Percentiles rank a stretch among this genome's conserved stretches.
Evolutionary conservation across 768 basidiomycete species (phyloP).

Genomic region (Hypsizygus marmoreus): DNA sequence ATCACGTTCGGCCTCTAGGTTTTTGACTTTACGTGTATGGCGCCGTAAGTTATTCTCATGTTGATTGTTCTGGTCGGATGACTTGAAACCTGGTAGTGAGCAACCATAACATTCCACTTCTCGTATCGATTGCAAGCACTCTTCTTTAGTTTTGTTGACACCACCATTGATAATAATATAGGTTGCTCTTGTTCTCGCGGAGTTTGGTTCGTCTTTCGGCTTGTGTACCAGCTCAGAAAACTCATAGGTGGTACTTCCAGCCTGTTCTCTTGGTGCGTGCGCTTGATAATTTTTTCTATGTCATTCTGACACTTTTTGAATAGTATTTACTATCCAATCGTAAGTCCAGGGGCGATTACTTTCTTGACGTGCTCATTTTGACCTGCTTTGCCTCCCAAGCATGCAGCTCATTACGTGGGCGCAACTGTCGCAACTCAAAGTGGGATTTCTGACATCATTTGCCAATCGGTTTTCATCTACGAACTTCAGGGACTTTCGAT

Average conservation of each 20-base stretch:
- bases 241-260: conserved; percentile 20
- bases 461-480: conserved; percentile 1
- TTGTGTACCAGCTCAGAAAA: too few species aligned
- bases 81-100: conserved; percentile 41
- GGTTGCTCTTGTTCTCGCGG: conserved; percentile 46
- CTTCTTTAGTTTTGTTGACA: background rate
- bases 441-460: conserved; percentile 14
- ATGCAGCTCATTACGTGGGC: conserved; percentile 44
- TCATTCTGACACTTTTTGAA: conserved; percentile 1
- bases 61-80: background rate
- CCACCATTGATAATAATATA: conserved; percentile 14
- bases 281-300: conserved; percentile 2
- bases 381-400: conserved; percentile 29
- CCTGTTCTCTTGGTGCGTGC: conserved; percentile 43
- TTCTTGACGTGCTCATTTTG: background rate
- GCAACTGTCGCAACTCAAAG: conserved; percentile 49
- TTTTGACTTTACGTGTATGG: conserved; percentile 45
- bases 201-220: conserved; percentile 48
- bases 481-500: conserved; percentile 50
- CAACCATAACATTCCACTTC: conserved; percentile 44
- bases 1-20: conserved; percentile 26
- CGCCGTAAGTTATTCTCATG: conserved; percentile 32
- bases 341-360: conserved; percentile 23
- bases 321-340: conserved; percentile 52
- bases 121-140: conserved; percentile 25